Evolutionary conservation across 2,329 filamentous ascomycete species (phyloP), one percentile per base, ranked within the genome.

Genomic region (Botrytis cinerea): DNA sequence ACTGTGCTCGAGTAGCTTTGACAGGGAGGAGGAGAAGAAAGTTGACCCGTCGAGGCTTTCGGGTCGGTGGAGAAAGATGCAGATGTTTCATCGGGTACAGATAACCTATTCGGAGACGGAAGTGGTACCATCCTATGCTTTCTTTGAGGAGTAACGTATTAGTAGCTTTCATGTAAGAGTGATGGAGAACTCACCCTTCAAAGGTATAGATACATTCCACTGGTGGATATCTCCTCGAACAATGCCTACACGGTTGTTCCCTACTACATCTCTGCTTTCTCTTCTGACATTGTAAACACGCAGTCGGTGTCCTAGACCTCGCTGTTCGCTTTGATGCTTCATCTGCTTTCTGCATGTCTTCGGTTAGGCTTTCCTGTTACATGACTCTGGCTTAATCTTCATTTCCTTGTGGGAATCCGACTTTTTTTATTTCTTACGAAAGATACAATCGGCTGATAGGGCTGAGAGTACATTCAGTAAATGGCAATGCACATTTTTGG

Each of bases 201-300:
- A 32, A 61, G 20, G 57, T 70, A 73, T 73, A 73, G 43, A 73
- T 63, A 38, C 71, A 73, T 16, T 73, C 71, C 18, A 73, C 71
- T 6, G 64, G 64, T 20, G 71, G 71, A 57, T 70, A 73, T 54
- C 71, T 69, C 45, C 71, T 73, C 35, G 64, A 69, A 62, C 71
- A 73, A 57, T 73, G 54, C 28, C 71, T 73, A 45, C 71, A 73
- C 46, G 71, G 71, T n/a, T 73, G 64, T 45, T 70, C 71, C 10
- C 71, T 51, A 57, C 71, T 73, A 32, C 71, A 73, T 62, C 54
- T 73, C 32, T 73, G 71, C 46, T 73, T 73, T 54, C 71, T 73
- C 22, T 70, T 73, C 25, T 73, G 71, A 16, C 71, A 73, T 18
- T 73, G 71, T 18, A 62, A 35, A 38, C 71, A 73, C 14, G 71